Evolutionary conservation across 352 stramenopile genomes (phyloP).

Genomic region (Lagenidium giganteum): DNA sequence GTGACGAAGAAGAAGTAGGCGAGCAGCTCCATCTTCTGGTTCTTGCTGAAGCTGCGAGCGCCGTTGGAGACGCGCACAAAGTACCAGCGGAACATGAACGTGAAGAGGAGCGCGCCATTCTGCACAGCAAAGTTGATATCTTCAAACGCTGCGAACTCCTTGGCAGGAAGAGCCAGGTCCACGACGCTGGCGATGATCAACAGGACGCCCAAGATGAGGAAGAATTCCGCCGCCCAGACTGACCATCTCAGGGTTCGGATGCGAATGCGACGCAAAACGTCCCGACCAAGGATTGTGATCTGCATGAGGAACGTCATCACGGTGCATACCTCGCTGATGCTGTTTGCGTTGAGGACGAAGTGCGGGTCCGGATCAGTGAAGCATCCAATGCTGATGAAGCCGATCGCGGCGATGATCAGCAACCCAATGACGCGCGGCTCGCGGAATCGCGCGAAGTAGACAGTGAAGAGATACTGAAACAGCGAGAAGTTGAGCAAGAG

Average conservation of each 20-base stretch:
- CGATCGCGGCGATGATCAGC: conserved; percentile 7
- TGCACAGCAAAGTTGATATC: no score
- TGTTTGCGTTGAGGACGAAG: conserved; percentile 17
- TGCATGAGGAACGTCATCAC: conserved; percentile 21
- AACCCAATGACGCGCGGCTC: conserved; percentile 14
- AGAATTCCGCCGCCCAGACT: no score
- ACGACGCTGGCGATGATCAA: no score
- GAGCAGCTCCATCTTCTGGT: conserved; percentile 20
- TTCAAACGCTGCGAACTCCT: no score
- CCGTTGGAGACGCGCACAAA: no score
- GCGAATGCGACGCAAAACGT: conserved; percentile 16
- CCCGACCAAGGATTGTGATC: conserved; percentile 16
- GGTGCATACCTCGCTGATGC: conserved; percentile 16
- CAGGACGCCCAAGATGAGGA: no score
- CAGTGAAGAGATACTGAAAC: conserved; percentile 13
- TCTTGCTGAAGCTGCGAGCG: no score
- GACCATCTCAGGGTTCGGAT: no score
- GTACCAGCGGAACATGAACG: no score
- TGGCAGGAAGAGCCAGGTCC: no score
- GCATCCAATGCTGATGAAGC: conserved; percentile 19
- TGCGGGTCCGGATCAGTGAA: conserved; percentile 15
- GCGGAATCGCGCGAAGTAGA: conserved; percentile 1
- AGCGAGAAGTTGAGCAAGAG: conserved; percentile 15
- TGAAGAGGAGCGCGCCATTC: no score
- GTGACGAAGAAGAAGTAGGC: no score